Evolutionary conservation across 2,329 filamentous ascomycete species (phyloP).

Genomic region (Akanthomyces muscarius): DNA sequence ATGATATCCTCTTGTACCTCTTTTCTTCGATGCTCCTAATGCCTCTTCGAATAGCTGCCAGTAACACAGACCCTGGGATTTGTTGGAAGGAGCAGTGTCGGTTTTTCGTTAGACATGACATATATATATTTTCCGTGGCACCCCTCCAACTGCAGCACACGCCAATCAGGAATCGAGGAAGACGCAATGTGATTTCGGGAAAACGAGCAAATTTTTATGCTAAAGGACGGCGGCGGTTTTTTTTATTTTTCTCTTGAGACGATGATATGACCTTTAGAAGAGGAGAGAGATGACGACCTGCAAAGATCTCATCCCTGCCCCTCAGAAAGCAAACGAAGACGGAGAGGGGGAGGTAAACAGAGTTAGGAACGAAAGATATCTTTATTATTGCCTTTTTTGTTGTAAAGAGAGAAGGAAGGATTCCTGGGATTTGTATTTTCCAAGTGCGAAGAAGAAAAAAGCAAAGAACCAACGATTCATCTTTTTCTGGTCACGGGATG

Average conservation of each 20-base stretch:
- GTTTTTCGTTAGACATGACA: constrained; percentile 13
- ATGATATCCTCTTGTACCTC: constrained; percentile 14
- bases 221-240: neutral
- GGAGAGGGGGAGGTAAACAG: neutral
- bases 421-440: constrained; percentile 1
- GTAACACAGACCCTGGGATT: neutral
- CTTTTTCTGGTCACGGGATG: neutral
- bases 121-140: neutral
- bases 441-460: neutral
- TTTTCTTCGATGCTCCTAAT: neutral
- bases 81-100: constrained; percentile 13
- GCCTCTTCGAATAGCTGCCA: constrained; percentile 1
- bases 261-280: constrained; percentile 11
- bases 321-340: constrained; percentile 4
- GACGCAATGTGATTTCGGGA: neutral
- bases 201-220: neutral
- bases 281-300: neutral
- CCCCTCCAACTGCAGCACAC: neutral
- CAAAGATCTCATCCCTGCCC: constrained; percentile 1
- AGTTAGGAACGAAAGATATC: constrained; percentile 3
- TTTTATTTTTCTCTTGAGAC: neutral
- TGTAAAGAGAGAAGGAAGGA: neutral
- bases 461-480: neutral
- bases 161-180: neutral
- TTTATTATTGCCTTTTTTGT: constrained; percentile 1